phyloP scores from a whole-genome alignment of 176 grass and related monocot genomes.

The Raddia distichophylla region DNA sequence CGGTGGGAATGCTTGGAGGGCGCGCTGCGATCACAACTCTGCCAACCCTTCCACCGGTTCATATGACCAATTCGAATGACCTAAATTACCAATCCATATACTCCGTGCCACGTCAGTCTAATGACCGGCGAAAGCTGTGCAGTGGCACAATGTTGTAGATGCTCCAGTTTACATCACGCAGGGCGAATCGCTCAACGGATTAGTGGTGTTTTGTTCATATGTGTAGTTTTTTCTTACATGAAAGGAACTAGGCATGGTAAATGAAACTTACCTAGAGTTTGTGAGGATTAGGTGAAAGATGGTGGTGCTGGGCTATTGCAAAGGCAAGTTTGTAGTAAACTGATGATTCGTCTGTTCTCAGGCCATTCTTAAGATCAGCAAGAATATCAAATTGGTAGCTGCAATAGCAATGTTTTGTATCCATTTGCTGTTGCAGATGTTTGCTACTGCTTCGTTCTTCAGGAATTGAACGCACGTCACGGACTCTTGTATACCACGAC shows the following conservation, averaged over 20 bases:
- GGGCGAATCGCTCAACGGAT: conserved; percentile 39
- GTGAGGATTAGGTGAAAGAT: conserved; percentile 31
- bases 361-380: conserved; percentile 38
- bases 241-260: conserved; percentile 48
- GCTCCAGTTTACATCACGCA: conserved; percentile 34
- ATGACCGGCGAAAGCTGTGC: background rate
- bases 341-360: conserved; percentile 9
- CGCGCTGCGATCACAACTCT: conserved; percentile 73
- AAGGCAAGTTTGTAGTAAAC: conserved; percentile 37
- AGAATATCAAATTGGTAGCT: conserved; percentile 8
- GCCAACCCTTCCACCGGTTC: conserved; percentile 75
- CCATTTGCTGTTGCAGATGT: background rate
- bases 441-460: background rate
- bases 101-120: background rate
- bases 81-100: conserved; percentile 22
- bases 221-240: conserved; percentile 50
- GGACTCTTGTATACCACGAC: no score
- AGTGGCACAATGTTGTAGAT: conserved; percentile 44
- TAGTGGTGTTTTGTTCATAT: conserved; percentile 57
- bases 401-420: background rate
- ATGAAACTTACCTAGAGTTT: conserved; percentile 36
- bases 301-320: conserved; percentile 8
- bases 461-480: background rate
- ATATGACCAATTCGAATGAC: conserved; percentile 80
- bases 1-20: conserved; percentile 64